phyloP scores from a whole-genome alignment of 2,329 filamentous ascomycete genomes.

The Byssothecium circinans region DNA sequence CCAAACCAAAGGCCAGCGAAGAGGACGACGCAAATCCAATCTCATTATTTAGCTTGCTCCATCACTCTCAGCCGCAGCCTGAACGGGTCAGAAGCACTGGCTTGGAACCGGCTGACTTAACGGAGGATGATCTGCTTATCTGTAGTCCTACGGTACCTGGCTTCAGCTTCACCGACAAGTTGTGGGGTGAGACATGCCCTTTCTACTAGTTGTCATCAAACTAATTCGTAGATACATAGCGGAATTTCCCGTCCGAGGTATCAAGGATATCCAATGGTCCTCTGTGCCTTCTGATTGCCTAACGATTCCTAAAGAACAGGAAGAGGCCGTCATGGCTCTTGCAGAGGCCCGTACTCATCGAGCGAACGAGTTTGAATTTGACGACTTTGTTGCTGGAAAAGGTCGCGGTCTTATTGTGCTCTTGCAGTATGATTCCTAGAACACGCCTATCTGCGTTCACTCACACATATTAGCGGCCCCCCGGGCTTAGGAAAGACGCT shows the following conservation, averaged over 20 bases:
- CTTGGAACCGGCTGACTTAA: slow-evolving; percentile 12
- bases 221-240: slow-evolving; percentile 15
- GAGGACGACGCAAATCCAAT: slow-evolving; percentile 8
- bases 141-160: slow-evolving; percentile 20
- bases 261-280: slow-evolving; percentile 20
- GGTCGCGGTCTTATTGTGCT: slow-evolving; percentile 9
- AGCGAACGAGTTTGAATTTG: slow-evolving; percentile 8
- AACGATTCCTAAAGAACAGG: slow-evolving; percentile 22
- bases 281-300: slow-evolving; percentile 18
- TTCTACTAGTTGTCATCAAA: slow-evolving; percentile 4
- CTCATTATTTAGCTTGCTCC: slow-evolving; percentile 3
- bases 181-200: slow-evolving; percentile 16
- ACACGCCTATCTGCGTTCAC: slow-evolving; percentile 5
- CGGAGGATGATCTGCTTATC: slow-evolving; percentile 21
- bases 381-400: slow-evolving; percentile 10
- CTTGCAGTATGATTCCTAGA: slow-evolving; percentile 10
- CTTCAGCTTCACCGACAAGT: slow-evolving; percentile 21
- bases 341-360: slow-evolving; percentile 12
- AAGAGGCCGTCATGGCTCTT: slow-evolving; percentile 20
- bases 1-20: slow-evolving; percentile 11
- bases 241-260: slow-evolving; percentile 21
- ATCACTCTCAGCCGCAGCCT: slow-evolving; percentile 5
- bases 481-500: slow-evolving; percentile 49
- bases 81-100: slow-evolving; percentile 9
- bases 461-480: slow-evolving; percentile 34